A percentile compares a stretch with the other conserved stretches of the same genome.
phyloP scores from a whole-genome alignment of 257 asterid genomes.

The Schizonepeta tenuifolia region DNA sequence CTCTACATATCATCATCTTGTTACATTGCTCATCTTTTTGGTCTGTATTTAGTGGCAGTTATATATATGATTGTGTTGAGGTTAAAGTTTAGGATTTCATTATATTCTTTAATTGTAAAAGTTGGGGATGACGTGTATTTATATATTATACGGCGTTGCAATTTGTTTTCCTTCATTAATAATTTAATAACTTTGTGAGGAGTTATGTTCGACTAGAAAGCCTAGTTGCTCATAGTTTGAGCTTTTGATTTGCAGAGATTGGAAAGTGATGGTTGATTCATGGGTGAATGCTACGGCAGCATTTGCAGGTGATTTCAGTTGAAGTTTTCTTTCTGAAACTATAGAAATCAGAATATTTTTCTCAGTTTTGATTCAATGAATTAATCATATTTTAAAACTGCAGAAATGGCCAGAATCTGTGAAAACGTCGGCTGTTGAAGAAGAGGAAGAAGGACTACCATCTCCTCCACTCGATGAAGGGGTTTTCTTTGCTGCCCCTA shows the following conservation, averaged over 20 bases:
- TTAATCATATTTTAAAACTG: constrained; percentile 30
- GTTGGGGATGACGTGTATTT: not conserved
- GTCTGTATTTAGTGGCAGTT: not conserved
- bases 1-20: constrained; percentile 2
- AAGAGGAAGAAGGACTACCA: constrained; percentile 92
- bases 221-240: constrained; percentile 22
- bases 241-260: constrained; percentile 61
- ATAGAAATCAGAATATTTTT: constrained; percentile 1
- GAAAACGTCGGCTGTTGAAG: constrained; percentile 62
- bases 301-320: constrained; percentile 49
- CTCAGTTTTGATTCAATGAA: constrained; percentile 10
- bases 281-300: constrained; percentile 64
- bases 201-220: constrained; percentile 2
- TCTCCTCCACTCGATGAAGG: constrained; percentile 98
- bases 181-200: not conserved
- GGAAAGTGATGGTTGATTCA: constrained; percentile 81
- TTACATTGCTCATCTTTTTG: constrained; percentile 7
- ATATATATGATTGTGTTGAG: not conserved
- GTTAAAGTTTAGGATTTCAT: not conserved
- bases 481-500: constrained; percentile 66
- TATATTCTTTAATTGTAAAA: not conserved
- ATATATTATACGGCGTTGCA: not conserved
- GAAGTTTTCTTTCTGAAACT: constrained; percentile 9
- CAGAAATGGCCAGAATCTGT: constrained; percentile 71
- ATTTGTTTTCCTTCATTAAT: not conserved